Evolutionary conservation across 2,329 filamentous ascomycete species (phyloP), one percentile per base, ranked within the genome.

Genomic region (Alternaria viburni): DNA sequence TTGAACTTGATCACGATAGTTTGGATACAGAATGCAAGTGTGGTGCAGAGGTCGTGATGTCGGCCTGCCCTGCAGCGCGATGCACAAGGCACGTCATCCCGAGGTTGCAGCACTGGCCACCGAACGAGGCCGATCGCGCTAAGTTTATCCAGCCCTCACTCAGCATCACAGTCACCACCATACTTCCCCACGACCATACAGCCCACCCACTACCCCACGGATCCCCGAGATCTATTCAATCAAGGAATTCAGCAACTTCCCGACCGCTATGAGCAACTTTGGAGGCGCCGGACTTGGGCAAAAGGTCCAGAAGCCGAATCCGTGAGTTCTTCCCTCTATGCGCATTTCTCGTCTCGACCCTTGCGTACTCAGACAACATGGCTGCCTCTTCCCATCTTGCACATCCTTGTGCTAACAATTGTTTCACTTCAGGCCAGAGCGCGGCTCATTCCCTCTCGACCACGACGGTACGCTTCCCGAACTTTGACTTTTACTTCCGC

Each of bases 361-460:
- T 15, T 17, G 8, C 23, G 25, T 4, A 19, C 13, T 9, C n/a
- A 6, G 10, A 8, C 15, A 5, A 30, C 28, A 60, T n/a, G n/a
- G 6, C 10, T 4, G 5, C 26, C 13, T 32, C 7, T 32, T 30
- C 30, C 13, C 15, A 2, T 17, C 1, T 10, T 28, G 3, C 19
- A 1, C 0, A 1, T 17, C 17, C 3, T n/a, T 5, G 36, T 41
- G 54, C 68, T 73, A 51, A 75, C 25, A 45, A 19, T 17, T 9
- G 19, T 1, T 21, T 6, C 21, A 50, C 61, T n/a, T 49, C 70
- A 96, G 93, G 61, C 95, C 95, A 6, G 92, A 97, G 79, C 90
- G 94, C 73, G 95, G 95, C 59, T 96, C 93, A 74, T 98, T 98
- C 77, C 95, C 95, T n/a, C 88, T 98, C 59, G 95, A 98, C 80